Percentiles rank a stretch among this genome's conserved stretches.
Conservation (phyloP, 2,329 filamentous ascomycete species). For the Ceratocystis variospora region DNA sequence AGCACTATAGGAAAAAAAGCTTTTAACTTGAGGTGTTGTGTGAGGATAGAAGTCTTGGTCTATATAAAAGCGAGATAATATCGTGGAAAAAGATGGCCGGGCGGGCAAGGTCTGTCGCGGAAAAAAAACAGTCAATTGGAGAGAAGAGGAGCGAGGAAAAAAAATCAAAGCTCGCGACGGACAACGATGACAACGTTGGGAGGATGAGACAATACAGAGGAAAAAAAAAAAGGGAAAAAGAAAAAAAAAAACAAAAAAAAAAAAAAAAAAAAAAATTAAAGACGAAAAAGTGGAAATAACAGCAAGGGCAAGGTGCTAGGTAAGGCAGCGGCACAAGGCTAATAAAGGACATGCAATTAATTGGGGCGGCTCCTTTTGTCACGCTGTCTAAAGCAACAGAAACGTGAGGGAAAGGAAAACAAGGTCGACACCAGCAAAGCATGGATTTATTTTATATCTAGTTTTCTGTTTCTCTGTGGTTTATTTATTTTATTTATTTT, state of each 20-base stretch:
- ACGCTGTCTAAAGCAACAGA: not conserved
- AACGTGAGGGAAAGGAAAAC: not conserved
- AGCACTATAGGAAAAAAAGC: not conserved
- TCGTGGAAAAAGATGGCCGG: slow-evolving; percentile 7
- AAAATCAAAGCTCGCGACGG: slow-evolving; percentile 10
- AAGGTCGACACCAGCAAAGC: not conserved
- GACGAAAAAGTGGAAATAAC: not conserved
- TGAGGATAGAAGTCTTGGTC: not conserved
- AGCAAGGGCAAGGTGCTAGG: not conserved
- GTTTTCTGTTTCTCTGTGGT: not conserved
- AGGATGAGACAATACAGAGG: slow-evolving; percentile 6
- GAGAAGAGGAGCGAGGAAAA: slow-evolving; percentile 7
- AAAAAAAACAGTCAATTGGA: slow-evolving; percentile 6
- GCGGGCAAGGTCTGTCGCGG: slow-evolving; percentile 2
- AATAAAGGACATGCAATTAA: not conserved
- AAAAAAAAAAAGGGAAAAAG: not conserved
- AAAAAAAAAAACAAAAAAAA: not conserved
- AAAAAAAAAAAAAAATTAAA: not conserved
- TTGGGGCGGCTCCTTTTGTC: not conserved
- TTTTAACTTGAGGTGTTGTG: not conserved
- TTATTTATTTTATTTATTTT: too few species aligned
- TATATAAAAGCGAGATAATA: slow-evolving; percentile 6
- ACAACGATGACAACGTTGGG: not conserved
- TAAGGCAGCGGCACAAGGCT: not conserved
- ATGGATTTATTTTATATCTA: not conserved